These are phyloP conservation scores for Aspergillus clavatus DNA, from an alignment of 2,329 filamentous ascomycete genomes.

Conservation along the genomic window DNA sequence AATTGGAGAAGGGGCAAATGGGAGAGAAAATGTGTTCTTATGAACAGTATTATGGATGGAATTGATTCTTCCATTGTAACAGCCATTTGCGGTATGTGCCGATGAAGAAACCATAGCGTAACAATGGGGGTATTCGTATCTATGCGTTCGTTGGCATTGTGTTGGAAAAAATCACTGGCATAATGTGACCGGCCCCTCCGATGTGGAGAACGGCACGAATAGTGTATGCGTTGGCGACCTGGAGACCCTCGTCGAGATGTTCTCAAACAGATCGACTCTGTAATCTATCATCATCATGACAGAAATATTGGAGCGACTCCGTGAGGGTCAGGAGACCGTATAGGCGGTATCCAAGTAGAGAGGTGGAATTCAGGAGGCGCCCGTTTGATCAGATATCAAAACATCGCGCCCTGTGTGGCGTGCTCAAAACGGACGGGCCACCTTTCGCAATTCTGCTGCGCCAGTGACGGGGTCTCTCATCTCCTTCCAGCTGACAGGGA, in stretches of 20 bases:
- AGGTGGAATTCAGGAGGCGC: not conserved
- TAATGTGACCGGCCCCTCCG: no score
- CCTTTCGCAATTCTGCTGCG: conserved; percentile 74
- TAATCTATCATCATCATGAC: no score
- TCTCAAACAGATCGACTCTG: no score
- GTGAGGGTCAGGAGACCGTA: no score
- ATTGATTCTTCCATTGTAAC: not conserved
- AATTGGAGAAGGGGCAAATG: not conserved
- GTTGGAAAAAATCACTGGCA: no score
- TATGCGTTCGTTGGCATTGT: not conserved
- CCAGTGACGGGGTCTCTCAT: conserved; percentile 81
- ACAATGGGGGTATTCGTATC: not conserved
- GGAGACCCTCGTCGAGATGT: no score
- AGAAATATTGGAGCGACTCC: no score
- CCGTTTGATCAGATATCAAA: not conserved
- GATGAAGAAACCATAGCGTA: not conserved
- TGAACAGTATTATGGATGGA: not conserved
- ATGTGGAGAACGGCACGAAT: no score
- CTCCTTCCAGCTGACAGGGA: conserved; percentile 91
- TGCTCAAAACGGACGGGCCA: conserved; percentile 80
- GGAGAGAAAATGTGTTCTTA: not conserved
- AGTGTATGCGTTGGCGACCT: no score
- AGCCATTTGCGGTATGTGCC: not conserved
- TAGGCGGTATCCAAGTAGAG: not conserved
- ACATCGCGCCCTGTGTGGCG: conserved; percentile 9